phyloP scores from a whole-genome alignment of 495 filamentous ascomycete genomes.

The Aspergillus conjunctus region DNA sequence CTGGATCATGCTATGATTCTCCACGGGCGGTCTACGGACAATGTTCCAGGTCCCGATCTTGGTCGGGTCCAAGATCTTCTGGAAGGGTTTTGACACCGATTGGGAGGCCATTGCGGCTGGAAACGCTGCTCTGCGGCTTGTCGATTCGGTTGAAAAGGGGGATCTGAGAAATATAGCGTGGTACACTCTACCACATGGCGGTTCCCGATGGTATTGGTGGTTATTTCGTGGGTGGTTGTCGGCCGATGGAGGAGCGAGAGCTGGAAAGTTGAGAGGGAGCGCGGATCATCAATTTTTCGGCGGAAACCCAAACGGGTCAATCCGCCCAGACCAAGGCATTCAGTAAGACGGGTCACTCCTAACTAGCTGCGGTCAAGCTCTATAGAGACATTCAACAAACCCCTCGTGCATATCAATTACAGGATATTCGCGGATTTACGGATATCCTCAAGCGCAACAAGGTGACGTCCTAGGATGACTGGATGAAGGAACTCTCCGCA shows the following conservation, averaged over 20 bases:
- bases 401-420: not conserved
- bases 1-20: conserved; percentile 42
- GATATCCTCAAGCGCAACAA: no score
- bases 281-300: conserved; percentile 36
- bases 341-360: not conserved
- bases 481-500: conserved; percentile 6
- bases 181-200: conserved; percentile 17
- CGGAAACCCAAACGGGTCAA: conserved; percentile 21
- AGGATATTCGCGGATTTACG: no score
- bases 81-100: conserved; percentile 33
- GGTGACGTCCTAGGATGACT: conserved; percentile 17
- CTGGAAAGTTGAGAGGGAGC: conserved; percentile 4
- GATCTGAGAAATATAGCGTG: not conserved
- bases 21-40: conserved; percentile 44
- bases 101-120: conserved; percentile 48
- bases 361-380: not conserved
- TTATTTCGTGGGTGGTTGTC: conserved; percentile 5
- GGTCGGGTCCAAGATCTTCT: conserved; percentile 50
- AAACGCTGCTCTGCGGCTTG: conserved; percentile 14
- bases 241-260: conserved; percentile 4
- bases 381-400: not conserved
- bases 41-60: conserved; percentile 46
- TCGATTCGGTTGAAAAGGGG: not conserved
- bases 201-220: conserved; percentile 4
- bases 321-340: conserved; percentile 3